Evolutionary conservation across 345 rosid species (phyloP).

Genomic region (Barbarea vulgaris): DNA sequence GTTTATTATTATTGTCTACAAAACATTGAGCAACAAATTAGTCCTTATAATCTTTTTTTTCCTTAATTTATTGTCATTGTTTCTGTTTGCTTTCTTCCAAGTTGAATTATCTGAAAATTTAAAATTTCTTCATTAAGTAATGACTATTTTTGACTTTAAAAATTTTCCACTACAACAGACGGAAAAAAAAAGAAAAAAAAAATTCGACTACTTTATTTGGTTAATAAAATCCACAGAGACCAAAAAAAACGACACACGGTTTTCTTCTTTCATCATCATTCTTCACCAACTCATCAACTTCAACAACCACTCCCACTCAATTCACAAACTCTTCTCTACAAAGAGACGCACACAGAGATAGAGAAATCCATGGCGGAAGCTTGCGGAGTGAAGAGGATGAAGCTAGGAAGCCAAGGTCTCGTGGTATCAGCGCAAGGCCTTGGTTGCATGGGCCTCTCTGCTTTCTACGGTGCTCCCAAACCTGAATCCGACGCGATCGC

Average conservation of each 20-base stretch:
- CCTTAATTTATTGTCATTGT: too few species aligned
- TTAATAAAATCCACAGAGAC: background rate
- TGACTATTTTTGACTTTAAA: too few species aligned
- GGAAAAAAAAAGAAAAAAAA: too few species aligned
- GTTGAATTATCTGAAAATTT: background rate
- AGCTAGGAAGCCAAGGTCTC: slow-evolving; percentile 24
- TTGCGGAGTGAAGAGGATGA: slow-evolving; percentile 13
- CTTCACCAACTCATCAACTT: background rate
- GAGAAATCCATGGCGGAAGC: slow-evolving; percentile 6
- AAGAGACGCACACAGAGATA: background rate
- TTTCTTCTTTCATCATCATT: background rate
- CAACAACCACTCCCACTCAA: background rate
- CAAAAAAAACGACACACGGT: background rate
- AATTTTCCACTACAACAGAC: too few species aligned
- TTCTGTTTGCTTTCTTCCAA: too few species aligned
- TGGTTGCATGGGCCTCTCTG: slow-evolving; percentile 48
- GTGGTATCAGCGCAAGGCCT: slow-evolving; percentile 44
- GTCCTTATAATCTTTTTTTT: too few species aligned
- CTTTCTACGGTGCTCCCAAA: slow-evolving; percentile 36
- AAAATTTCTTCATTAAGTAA: background rate
- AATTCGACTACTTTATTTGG: too few species aligned
- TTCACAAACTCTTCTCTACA: background rate
- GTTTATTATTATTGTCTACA: too few species aligned
- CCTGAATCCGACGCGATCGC: slow-evolving; percentile 40
- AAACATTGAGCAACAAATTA: too few species aligned